Conservation (phyloP, 345 rosid genomes). For the Gynandropsis gynandra region DNA sequence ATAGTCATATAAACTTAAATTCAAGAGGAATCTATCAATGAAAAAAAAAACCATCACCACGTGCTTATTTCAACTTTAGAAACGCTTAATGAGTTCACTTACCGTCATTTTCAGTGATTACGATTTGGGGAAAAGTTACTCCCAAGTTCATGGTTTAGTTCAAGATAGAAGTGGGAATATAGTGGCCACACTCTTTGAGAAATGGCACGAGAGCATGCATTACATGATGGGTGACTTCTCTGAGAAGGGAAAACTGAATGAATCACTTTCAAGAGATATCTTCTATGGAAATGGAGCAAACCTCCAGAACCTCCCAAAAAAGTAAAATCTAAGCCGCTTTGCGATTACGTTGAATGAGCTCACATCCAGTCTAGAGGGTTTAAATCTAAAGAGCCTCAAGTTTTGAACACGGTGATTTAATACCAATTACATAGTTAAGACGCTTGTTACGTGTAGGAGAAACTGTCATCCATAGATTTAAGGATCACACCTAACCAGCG, state of each 20-base stretch:
- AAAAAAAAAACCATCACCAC: conserved; percentile 33
- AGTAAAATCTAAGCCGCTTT: no score
- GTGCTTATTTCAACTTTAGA: conserved; percentile 3
- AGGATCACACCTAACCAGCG: no score
- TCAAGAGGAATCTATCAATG: conserved; percentile 39
- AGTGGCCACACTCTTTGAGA: conserved; percentile 36
- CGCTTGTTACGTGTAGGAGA: no score
- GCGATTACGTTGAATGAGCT: no score
- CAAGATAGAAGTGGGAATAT: conserved; percentile 34
- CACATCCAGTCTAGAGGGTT: no score
- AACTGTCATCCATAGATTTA: no score
- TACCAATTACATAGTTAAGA: no score
- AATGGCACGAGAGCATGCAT: conserved; percentile 42
- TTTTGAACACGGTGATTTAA: no score
- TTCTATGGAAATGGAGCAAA: no score
- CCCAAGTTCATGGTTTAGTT: conserved; percentile 34
- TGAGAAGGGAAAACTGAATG: neutral
- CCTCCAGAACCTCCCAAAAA: no score
- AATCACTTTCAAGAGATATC: no score
- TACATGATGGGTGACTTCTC: conserved; percentile 18
- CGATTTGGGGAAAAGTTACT: neutral
- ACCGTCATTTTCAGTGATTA: neutral
- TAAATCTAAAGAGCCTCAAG: no score
- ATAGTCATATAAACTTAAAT: conserved; percentile 26
- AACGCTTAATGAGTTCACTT: neutral